Conservation (phyloP, 495 filamentous ascomycete genomes). For the Aspergillus biplanus region DNA sequence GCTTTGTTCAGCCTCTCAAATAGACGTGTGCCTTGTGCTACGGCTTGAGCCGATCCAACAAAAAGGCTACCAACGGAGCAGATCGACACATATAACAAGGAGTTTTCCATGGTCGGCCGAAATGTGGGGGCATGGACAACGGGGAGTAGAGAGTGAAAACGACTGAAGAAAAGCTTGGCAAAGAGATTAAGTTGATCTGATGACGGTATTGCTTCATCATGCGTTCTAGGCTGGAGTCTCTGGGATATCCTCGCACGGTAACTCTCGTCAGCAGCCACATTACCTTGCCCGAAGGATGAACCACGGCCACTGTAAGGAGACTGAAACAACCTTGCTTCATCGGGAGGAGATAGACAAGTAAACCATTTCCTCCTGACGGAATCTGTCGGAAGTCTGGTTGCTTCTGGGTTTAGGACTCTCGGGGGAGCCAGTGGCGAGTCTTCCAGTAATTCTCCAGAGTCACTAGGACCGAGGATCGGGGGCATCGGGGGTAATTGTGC, state of each 20-base stretch:
- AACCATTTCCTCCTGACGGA: constrained; percentile 28
- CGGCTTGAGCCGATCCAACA: constrained; percentile 32
- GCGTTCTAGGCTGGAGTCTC: constrained; percentile 28
- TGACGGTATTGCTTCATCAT: constrained; percentile 32
- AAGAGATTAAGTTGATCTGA: constrained; percentile 35
- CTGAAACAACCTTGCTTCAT: background rate
- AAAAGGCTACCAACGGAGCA: constrained; percentile 42
- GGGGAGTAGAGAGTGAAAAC: constrained; percentile 34
- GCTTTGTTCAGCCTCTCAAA: constrained; percentile 43
- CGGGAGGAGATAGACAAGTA: constrained; percentile 20
- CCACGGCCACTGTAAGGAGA: background rate
- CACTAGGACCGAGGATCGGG: background rate
- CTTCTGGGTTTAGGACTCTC: background rate
- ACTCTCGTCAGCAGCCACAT: constrained; percentile 29
- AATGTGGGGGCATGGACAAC: constrained; percentile 37
- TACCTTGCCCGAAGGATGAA: constrained; percentile 11
- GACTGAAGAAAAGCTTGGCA: constrained; percentile 35
- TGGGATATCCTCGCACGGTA: constrained; percentile 33
- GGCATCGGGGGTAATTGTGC: constrained; percentile 22
- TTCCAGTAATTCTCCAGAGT: background rate
- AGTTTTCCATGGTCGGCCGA: constrained; percentile 32
- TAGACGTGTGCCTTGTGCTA: constrained; percentile 31
- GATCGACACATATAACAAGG: constrained; percentile 37
- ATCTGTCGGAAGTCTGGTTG: constrained; percentile 4
- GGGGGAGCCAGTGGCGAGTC: background rate